phyloP scores from a whole-genome alignment of 108 stramenopile species.

The Nannochloropsis salina region DNA sequence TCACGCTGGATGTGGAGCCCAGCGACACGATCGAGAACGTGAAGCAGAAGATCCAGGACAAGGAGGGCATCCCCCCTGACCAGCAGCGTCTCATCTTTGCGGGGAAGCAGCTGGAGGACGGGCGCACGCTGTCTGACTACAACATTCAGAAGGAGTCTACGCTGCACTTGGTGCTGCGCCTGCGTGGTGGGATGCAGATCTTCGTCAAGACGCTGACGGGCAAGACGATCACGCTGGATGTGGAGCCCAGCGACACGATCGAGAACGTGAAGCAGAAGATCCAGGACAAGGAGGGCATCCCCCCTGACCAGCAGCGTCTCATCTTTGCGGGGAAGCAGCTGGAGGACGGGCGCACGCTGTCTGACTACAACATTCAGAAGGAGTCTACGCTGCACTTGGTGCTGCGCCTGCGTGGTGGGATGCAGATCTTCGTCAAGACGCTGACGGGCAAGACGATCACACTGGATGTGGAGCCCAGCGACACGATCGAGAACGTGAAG shows the following conservation, averaged over 20 bases:
- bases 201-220: constrained; percentile 51
- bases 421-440: constrained; percentile 49
- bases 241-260: constrained; percentile 57
- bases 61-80: constrained; percentile 55
- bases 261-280: constrained; percentile 53
- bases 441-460: constrained; percentile 61
- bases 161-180: constrained; percentile 40
- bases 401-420: constrained; percentile 46
- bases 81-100: constrained; percentile 57
- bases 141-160: constrained; percentile 97
- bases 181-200: constrained; percentile 48
- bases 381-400: constrained; percentile 66
- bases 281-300: constrained; percentile 56
- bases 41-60: constrained; percentile 56
- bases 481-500: constrained; percentile 54
- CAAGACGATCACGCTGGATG: constrained; percentile 62
- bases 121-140: constrained; percentile 87
- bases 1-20: constrained; percentile 61
- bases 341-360: constrained; percentile 71
- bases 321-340: constrained; percentile 58
- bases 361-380: constrained; percentile 97
- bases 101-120: constrained; percentile 59
- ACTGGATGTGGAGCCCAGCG: constrained; percentile 58
- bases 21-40: constrained; percentile 52
- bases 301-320: constrained; percentile 55